Conservation (phyloP, 2,329 filamentous ascomycete genomes). For the Lizonia empirigonia region DNA sequence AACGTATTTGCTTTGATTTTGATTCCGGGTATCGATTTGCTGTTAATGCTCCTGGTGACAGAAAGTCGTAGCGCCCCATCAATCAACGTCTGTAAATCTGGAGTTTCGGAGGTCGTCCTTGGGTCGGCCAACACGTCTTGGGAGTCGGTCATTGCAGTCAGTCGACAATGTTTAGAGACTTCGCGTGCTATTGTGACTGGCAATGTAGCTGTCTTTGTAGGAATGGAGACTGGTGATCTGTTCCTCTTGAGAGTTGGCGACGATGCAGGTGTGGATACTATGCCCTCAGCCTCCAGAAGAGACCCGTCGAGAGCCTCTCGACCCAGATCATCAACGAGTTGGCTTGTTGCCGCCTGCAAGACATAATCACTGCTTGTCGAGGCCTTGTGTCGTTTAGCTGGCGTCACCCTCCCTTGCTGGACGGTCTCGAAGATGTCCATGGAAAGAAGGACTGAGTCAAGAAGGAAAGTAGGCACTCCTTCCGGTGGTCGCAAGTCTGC, state of each 20-base stretch:
- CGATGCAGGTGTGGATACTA: background rate
- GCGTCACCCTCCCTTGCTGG: slow-evolving; percentile 6
- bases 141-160: background rate
- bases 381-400: slow-evolving; percentile 19
- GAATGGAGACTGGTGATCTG: background rate
- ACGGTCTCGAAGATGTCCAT: slow-evolving; percentile 28
- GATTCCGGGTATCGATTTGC: slow-evolving; percentile 28
- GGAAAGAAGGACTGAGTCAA: slow-evolving; percentile 38
- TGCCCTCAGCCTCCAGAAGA: background rate
- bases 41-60: slow-evolving; percentile 37
- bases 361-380: background rate
- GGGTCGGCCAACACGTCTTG: too few relatives aligned
- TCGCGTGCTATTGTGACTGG: background rate
- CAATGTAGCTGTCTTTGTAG: background rate
- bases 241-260: background rate
- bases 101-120: background rate
- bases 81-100: slow-evolving; percentile 30
- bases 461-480: slow-evolving; percentile 26
- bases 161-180: background rate
- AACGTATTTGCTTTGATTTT: slow-evolving; percentile 43
- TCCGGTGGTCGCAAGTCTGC: slow-evolving; percentile 41
- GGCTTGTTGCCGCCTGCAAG: background rate
- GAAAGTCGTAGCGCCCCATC: slow-evolving; percentile 47
- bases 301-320: background rate
- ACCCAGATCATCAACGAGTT: background rate